phyloP scores from a whole-genome alignment of 371 early-diverging fungal species.

The Rozella allomycis region DNA sequence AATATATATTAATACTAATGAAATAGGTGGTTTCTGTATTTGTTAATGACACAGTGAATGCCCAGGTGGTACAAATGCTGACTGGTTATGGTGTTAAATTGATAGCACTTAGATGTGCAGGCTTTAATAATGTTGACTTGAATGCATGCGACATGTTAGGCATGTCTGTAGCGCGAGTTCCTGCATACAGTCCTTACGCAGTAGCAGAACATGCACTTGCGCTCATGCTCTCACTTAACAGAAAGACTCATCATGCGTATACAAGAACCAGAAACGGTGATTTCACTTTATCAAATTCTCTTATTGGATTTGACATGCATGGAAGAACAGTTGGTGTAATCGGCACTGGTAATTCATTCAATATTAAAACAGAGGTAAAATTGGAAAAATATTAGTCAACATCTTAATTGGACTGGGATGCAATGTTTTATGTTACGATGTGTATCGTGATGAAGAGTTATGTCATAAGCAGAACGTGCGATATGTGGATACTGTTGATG shows the following conservation, averaged over 20 bases:
- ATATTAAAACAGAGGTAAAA: no score
- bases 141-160: slow-evolving; percentile 6
- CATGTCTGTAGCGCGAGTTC: slow-evolving; percentile 14
- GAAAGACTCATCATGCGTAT: slow-evolving; percentile 11
- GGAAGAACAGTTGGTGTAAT: slow-evolving; percentile 19
- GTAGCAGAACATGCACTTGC: slow-evolving; percentile 19
- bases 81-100: slow-evolving; percentile 8
- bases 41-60: slow-evolving; percentile 14
- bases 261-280: slow-evolving; percentile 9
- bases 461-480: no score
- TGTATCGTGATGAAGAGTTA: slow-evolving; percentile 14
- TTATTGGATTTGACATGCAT: slow-evolving; percentile 18
- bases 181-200: slow-evolving; percentile 15
- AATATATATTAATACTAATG: no score
- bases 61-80: slow-evolving; percentile 8
- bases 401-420: slow-evolving; percentile 21
- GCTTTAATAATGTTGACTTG: slow-evolving; percentile 16
- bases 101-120: slow-evolving; percentile 19
- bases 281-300: slow-evolving; percentile 11
- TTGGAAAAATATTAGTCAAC: slow-evolving; percentile 15
- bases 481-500: no score
- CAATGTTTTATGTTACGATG: slow-evolving; percentile 15
- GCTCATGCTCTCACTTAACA: slow-evolving; percentile 12
- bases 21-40: slow-evolving; percentile 12
- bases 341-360: slow-evolving; percentile 21